These are phyloP conservation scores for Lentinula aciculospora DNA, from an alignment of 768 basidiomycete genomes.

Conservation along the genomic window DNA sequence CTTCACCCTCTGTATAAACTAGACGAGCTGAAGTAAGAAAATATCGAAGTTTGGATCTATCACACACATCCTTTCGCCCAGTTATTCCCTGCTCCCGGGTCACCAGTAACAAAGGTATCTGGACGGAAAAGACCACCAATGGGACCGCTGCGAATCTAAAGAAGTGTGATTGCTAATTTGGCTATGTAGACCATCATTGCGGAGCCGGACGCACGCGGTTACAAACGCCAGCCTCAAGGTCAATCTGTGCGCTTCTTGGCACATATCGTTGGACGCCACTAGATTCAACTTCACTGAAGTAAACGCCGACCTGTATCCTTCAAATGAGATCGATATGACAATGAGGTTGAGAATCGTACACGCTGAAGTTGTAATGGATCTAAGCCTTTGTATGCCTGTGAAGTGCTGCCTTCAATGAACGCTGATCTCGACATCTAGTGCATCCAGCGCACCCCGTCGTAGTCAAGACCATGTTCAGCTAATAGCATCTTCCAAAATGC, in stretches of 20 bases:
- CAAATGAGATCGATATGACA: slow-evolving; percentile 1
- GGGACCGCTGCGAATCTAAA: slow-evolving; percentile 60
- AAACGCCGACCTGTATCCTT: slow-evolving; percentile 60
- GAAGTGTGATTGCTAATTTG: background rate
- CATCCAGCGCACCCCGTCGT: slow-evolving; percentile 49
- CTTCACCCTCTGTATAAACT: slow-evolving; percentile 87
- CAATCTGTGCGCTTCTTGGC: slow-evolving; percentile 85
- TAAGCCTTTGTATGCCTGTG: slow-evolving; percentile 62
- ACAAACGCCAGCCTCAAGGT: slow-evolving; percentile 85
- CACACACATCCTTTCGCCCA: slow-evolving; percentile 91
- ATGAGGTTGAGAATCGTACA: slow-evolving; percentile 30
- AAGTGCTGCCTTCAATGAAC: background rate
- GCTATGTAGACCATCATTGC: background rate
- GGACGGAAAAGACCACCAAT: slow-evolving; percentile 80
- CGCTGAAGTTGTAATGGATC: slow-evolving; percentile 72
- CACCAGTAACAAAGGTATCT: slow-evolving; percentile 72
- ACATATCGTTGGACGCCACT: slow-evolving; percentile 66
- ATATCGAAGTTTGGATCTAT: background rate
- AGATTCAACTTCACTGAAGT: slow-evolving; percentile 68
- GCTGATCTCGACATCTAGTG: slow-evolving; percentile 5
- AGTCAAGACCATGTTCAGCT: slow-evolving; percentile 78
- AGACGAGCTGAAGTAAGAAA: background rate
- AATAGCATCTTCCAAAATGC: slow-evolving; percentile 88
- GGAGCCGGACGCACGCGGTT: slow-evolving; percentile 50
- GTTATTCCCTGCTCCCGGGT: slow-evolving; percentile 78